These are phyloP conservation scores for Lumnitzera racemosa DNA, from an alignment of 345 rosid species.

Conservation along the genomic window DNA sequence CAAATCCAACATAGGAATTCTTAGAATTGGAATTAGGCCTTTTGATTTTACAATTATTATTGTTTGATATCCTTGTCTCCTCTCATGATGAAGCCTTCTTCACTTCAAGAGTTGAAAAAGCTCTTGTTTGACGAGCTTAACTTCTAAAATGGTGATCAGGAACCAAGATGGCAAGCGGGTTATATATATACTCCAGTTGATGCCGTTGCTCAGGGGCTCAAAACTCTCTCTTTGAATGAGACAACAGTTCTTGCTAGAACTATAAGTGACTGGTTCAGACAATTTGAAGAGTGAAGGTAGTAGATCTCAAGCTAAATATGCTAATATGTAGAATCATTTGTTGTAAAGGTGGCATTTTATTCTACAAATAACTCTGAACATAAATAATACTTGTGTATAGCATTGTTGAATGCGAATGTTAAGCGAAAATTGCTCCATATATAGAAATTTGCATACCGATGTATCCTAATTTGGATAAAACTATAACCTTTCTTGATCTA, in stretches of 20 bases:
- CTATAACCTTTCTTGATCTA: no score
- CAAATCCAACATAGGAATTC: not conserved
- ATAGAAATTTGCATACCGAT: no score
- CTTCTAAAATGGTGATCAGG: conserved; percentile 28
- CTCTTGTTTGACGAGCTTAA: conserved; percentile 4
- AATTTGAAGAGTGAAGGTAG: conserved; percentile 37
- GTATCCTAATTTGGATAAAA: no score
- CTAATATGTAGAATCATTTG: no score
- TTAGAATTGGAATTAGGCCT: not conserved
- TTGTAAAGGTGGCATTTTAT: no score
- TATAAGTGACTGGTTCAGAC: conserved; percentile 63
- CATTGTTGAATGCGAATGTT: no score
- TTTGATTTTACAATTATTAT: not conserved
- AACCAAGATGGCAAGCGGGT: conserved; percentile 87
- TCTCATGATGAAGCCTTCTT: not conserved
- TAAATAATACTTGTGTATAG: no score
- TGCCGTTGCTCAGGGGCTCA: conserved; percentile 81
- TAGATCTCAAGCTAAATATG: not conserved
- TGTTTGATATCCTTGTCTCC: no score
- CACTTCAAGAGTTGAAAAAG: not conserved
- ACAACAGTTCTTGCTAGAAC: conserved; percentile 60
- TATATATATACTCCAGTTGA: conserved; percentile 75
- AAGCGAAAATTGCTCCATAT: no score
- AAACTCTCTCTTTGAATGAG: conserved; percentile 63
- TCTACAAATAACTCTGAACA: no score